A percentile compares a stretch with the other conserved stretches of the same genome.
phyloP scores from a whole-genome alignment of 2,329 filamentous ascomycete genomes.

The Aspergillus ochraceoroseus region DNA sequence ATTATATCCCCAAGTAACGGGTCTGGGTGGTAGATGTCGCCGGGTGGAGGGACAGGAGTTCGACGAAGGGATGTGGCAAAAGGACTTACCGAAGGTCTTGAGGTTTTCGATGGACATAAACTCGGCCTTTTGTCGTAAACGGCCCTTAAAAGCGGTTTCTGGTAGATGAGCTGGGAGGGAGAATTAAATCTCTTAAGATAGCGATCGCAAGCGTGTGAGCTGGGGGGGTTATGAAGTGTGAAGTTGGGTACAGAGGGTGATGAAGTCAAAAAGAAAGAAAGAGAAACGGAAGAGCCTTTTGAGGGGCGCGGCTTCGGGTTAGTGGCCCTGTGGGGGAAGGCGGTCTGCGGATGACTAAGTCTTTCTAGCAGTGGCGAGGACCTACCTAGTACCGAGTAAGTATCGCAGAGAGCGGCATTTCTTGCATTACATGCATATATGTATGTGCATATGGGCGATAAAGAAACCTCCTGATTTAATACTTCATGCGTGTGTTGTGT shows the following conservation, averaged over 20 bases:
- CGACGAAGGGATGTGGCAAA: constrained; percentile 27
- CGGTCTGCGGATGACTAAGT: constrained; percentile 28
- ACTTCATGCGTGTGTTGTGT: too few relatives aligned
- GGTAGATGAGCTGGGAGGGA: constrained; percentile 27
- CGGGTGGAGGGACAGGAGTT: neutral
- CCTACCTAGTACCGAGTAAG: neutral
- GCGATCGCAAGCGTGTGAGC: constrained; percentile 21
- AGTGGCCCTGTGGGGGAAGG: constrained; percentile 29
- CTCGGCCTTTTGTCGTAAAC: constrained; percentile 63
- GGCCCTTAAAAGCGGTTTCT: constrained; percentile 40
- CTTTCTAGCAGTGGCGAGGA: neutral
- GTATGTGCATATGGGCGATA: too few relatives aligned
- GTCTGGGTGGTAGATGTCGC: neutral
- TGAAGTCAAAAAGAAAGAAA: constrained; percentile 27
- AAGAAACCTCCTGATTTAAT: too few relatives aligned
- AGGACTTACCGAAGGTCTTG: constrained; percentile 79
- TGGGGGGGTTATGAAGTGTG: constrained; percentile 15
- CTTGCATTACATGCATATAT: too few relatives aligned
- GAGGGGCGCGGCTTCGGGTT: constrained; percentile 27
- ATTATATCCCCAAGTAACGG: neutral
- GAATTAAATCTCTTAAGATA: constrained; percentile 34
- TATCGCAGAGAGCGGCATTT: too few relatives aligned
- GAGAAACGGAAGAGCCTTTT: constrained; percentile 35
- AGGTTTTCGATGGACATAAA: constrained; percentile 99
- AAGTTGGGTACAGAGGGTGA: constrained; percentile 21